Base-by-base conservation (phyloP, 2,329 filamentous ascomycete species). In the Phoma herbarum region DNA sequence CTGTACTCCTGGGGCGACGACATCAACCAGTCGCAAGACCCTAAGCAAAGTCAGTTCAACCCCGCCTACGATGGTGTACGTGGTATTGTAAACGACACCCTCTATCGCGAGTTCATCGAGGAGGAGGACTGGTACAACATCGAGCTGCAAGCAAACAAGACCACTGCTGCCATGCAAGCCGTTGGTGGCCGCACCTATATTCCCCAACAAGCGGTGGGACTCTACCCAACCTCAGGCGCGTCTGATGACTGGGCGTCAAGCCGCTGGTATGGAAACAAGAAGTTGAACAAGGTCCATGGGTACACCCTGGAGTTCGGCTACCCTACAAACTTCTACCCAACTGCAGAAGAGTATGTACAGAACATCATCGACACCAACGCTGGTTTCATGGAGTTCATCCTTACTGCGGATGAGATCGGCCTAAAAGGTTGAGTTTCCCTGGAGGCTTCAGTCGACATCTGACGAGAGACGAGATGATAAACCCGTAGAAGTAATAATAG, bases 1-100 rank as follows among this genome's bases (percentile, higher is more conserved):
- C 74, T 87, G 11, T 86, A 86, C 69, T 80, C 77, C 39, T 87
- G 85, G 85, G 85, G 85, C 26, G 82, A 84, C 66, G 84, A 87
- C 63, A 76, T 81, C 52, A 77, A 82, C 60, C 85, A 87, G 69
- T 75, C 75, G 35, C 74, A 70, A 1, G 77, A 82, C 41, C 70
- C 80, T 0, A 69, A 64, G 59, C 82, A 84, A 76, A 86, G 79
- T 72, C 84, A 86, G 64, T 70, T 78, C 50, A 87, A 86, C 77
- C 54, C 76, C 2, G 70, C 76, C 9, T 88, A 82, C 60, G 80
- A 87, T 60, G 79, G 80, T 46, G 78, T 80, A 42, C 82, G 85
- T 8, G 85, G 84, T 23, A 66, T 82, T 11, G 71, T 81, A 2
- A 74, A 78, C 22, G 75, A 81, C 35, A 73, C 84, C 86, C 89